Conservation (phyloP, 228 moss, liverwort and hornwort genomes). For the Sphagnum magellanicum region DNA sequence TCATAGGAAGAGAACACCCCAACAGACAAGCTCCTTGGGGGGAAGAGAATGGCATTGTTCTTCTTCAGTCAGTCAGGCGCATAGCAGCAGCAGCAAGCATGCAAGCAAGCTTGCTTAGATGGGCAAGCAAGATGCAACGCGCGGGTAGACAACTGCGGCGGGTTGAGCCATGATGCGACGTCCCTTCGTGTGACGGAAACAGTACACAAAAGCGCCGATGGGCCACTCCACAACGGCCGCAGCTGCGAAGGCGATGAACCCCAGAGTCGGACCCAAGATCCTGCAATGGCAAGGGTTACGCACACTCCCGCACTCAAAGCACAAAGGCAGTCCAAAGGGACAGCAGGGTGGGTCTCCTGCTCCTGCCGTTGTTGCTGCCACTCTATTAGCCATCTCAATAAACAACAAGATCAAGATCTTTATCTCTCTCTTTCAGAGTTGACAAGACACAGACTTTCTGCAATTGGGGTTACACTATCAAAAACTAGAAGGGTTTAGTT, state of each 20-base stretch:
- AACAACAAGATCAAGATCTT: too few species aligned
- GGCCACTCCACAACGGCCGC: constrained; percentile 7
- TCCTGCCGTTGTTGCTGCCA: background rate
- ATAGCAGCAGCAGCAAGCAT: too few species aligned
- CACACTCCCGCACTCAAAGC: constrained; percentile 2
- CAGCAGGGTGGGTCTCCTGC: background rate
- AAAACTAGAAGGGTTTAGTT: too few species aligned
- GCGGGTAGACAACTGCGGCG: constrained; percentile 2
- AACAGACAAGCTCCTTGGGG: too few species aligned
- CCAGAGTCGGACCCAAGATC: constrained; percentile 3
- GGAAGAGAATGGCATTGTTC: too few species aligned
- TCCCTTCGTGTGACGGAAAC: constrained; percentile 1
- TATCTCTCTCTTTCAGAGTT: too few species aligned
- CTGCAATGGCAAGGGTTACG: constrained; percentile 7
- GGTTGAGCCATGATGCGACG: constrained; percentile 9
- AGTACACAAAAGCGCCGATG: constrained; percentile 6
- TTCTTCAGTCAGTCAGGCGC: too few species aligned
- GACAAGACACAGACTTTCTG: too few species aligned
- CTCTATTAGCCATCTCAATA: background rate
- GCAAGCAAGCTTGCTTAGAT: constrained; percentile 1
- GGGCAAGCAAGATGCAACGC: constrained; percentile 4
- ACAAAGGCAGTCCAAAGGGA: background rate
- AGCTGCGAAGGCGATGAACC: constrained; percentile 3
- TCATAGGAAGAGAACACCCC: too few species aligned
- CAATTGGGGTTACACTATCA: too few species aligned